Percentiles rank a stretch among this genome's conserved stretches.
Conservation (phyloP, 2,329 filamentous ascomycete genomes). For the Xylariaceae sp. region DNA sequence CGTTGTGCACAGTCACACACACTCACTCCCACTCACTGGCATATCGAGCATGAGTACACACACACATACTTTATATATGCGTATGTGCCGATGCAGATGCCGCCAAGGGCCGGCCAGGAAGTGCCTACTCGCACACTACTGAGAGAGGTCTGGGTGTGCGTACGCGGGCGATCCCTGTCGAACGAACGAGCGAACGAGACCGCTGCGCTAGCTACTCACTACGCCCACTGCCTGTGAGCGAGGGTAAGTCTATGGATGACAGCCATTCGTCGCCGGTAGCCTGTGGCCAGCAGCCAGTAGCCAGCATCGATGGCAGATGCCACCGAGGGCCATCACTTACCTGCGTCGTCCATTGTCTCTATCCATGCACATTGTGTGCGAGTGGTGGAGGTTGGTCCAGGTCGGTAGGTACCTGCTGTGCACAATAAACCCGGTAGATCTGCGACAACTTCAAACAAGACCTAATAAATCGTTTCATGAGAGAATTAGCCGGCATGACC, state of each 20-base stretch:
- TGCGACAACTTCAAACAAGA: neutral
- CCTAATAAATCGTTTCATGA: neutral
- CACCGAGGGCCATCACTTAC: no score
- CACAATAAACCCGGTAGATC: neutral
- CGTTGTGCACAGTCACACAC: neutral
- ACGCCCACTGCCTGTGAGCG: no score
- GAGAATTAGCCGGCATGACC: neutral
- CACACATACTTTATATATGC: neutral
- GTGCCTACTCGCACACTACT: neutral
- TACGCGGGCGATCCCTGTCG: neutral
- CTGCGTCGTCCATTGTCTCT: neutral
- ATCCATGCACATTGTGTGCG: neutral
- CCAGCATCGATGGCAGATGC: no score
- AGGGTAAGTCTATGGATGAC: no score
- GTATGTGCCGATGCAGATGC: slow-evolving; percentile 15
- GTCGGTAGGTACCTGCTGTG: neutral
- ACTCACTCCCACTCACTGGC: neutral
- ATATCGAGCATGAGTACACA: no score
- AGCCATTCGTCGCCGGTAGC: no score
- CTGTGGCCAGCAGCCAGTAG: no score
- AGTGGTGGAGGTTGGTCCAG: neutral
- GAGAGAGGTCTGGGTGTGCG: neutral
- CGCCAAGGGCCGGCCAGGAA: slow-evolving; percentile 9
- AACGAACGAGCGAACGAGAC: neutral
- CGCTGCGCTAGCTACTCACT: no score